A percentile compares a stretch with the other conserved stretches of the same genome.
These are phyloP conservation scores for Massarina eburnea DNA, from an alignment of 2,329 filamentous ascomycete genomes.

Conservation along the genomic window DNA sequence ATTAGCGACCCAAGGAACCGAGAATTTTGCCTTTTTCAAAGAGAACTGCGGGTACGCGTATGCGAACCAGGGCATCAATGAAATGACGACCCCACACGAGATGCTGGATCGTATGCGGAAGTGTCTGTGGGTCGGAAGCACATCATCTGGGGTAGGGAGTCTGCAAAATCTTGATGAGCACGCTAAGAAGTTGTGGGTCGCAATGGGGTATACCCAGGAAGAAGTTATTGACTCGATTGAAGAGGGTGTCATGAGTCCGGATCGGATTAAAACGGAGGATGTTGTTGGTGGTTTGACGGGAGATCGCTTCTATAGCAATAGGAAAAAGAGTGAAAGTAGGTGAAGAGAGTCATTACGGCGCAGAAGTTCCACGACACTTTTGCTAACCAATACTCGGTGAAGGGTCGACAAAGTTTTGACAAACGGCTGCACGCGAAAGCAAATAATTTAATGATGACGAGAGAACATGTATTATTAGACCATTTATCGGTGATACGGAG, in stretches of 20 bases:
- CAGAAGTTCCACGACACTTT: neutral
- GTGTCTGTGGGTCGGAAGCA: conserved; percentile 7
- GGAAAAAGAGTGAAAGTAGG: conserved; percentile 2
- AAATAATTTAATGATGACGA: too few relatives aligned
- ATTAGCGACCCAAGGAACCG: conserved; percentile 20
- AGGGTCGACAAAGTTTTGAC: too few relatives aligned
- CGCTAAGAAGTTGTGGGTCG: conserved; percentile 4
- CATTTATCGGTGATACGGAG: too few relatives aligned
- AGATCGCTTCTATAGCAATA: conserved; percentile 6
- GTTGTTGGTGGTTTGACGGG: conserved; percentile 11
- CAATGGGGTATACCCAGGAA: conserved; percentile 4
- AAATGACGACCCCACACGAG: conserved; percentile 13
- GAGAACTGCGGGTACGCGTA: conserved; percentile 18
- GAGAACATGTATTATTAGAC: too few relatives aligned
- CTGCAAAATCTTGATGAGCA: conserved; percentile 4
- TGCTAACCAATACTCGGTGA: neutral
- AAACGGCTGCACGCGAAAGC: too few relatives aligned
- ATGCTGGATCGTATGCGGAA: conserved; percentile 16
- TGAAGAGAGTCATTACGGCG: neutral
- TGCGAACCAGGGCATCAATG: conserved; percentile 10
- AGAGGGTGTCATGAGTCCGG: conserved; percentile 2
- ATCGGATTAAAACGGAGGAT: conserved; percentile 5
- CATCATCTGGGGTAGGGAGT: neutral
- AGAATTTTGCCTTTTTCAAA: conserved; percentile 19
- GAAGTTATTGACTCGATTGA: conserved; percentile 1